Evolutionary conservation across 495 filamentous ascomycete species (phyloP), one percentile per base, ranked within the genome.

Genomic region (Talaromyces wortmannii): DNA sequence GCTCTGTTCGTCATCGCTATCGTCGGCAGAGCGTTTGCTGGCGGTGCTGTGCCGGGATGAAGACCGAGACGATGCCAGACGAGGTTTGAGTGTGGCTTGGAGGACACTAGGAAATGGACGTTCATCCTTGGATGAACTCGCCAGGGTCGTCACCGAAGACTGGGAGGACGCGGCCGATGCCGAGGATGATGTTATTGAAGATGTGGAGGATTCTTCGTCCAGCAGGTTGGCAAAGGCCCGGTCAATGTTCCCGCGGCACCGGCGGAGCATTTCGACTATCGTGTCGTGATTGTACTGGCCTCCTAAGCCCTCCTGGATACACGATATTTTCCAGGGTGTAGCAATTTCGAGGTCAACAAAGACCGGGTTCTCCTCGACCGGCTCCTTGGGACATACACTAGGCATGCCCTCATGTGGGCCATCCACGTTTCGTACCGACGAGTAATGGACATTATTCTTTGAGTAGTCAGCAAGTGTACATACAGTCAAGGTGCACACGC

Each of bases 391-490:
- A 83, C 73, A 29, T 66, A 61, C 10, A 13, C 31, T 45, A 4
- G 83, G 81, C 33, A 72, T 61, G 17, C 84, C 87, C 18, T 70
- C 73, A 63, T 85, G 82, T 7, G 80, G 79, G 10, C 83, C 84
- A 53, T 79, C 62, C 15, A 82, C 65, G 57, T 83, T 80, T 50
- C 85, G 81, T 56, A 90, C 81, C 1, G 87, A 89, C 3, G 85
- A 88, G 64, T 88, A 91, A 64, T 91, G 88, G 62, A 90, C 83
- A 71, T 83, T 90, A 50, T 64, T 69, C 81, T 84, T 63, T 48
- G 49, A 45, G 11, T n/a, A 45, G 15, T 13, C 31, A 30, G 43
- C 13, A 8, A 42, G 15, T 18, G 42, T 23, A 13, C 48, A 52
- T 23, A 13, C 48, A 52, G 31, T 31, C 32, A 59, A 53, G 33